These are phyloP conservation scores for Skeletonema costatum DNA, from an alignment of 108 stramenopile genomes.

Conservation along the genomic window DNA sequence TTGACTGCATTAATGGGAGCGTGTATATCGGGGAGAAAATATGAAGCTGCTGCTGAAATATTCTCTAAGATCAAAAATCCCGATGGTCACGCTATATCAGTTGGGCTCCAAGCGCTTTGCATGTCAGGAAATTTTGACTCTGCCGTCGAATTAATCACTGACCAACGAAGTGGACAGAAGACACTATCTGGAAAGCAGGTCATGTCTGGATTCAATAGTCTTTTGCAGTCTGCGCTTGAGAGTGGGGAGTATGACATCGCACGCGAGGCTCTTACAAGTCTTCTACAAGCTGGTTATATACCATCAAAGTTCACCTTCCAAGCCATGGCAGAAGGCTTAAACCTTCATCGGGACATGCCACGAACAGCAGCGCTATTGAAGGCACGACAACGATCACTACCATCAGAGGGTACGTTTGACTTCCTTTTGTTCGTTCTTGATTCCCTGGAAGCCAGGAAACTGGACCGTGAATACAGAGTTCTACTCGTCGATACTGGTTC, in stretches of 20 bases:
- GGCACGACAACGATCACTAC: slow-evolving; percentile 2
- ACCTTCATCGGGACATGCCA: slow-evolving; percentile 33
- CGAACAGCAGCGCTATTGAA: slow-evolving; percentile 24
- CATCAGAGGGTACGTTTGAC: slow-evolving; percentile 49
- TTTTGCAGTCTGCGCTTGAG: slow-evolving; percentile 52
- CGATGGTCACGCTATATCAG: slow-evolving; percentile 72
- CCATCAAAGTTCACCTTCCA: slow-evolving; percentile 68
- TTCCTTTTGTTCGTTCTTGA: slow-evolving; percentile 79
- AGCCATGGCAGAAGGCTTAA: slow-evolving; percentile 53
- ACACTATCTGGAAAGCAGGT: slow-evolving; percentile 68
- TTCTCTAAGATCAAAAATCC: slow-evolving; percentile 70
- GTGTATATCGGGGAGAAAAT: slow-evolving; percentile 64
- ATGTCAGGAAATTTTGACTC: slow-evolving; percentile 43
- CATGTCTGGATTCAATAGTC: slow-evolving; percentile 59
- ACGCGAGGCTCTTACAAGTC: slow-evolving; percentile 42
- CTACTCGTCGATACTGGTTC: slow-evolving; percentile 62
- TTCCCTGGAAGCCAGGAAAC: slow-evolving; percentile 60
- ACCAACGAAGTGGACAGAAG: slow-evolving; percentile 47
- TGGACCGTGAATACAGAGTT: slow-evolving; percentile 63
- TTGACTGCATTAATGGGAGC: slow-evolving; percentile 84
- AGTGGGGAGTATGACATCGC: slow-evolving; percentile 54
- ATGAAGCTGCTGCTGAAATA: slow-evolving; percentile 66
- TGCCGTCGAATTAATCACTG: slow-evolving; percentile 48
- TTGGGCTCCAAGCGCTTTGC: slow-evolving; percentile 69
- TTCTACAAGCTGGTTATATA: slow-evolving; percentile 67